phyloP scores from a whole-genome alignment of 352 stramenopile species.

The Globisporangium paddicum region DNA sequence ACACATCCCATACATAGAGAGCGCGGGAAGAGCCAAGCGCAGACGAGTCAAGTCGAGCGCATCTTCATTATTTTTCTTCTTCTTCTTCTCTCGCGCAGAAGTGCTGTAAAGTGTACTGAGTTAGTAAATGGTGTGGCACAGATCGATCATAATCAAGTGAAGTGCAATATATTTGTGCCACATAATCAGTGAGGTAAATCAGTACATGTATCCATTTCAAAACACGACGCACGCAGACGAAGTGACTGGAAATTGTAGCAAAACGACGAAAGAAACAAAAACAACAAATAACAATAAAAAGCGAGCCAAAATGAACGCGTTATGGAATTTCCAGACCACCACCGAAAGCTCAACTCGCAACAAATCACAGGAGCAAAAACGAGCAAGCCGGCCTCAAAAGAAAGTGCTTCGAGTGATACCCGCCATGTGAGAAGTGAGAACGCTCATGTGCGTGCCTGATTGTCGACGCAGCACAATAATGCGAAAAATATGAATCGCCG shows the following conservation, averaged over 20 bases:
- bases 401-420: background rate
- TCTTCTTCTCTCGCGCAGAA: background rate
- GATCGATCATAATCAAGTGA: background rate
- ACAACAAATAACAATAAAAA: too few relatives aligned
- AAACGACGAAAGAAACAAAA: too few relatives aligned
- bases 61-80: background rate
- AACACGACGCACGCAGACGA: background rate
- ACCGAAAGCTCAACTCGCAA: background rate
- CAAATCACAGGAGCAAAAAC: too few relatives aligned
- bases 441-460: background rate
- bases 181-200: background rate
- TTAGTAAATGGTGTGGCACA: background rate
- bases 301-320: background rate
- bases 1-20: background rate
- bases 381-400: background rate
- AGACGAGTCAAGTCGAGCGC: background rate
- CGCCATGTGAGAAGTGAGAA: background rate
- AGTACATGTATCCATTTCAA: background rate
- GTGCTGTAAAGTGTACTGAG: background rate
- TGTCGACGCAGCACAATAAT: background rate
- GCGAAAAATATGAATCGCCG: background rate
- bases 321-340: background rate
- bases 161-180: background rate
- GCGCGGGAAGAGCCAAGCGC: background rate
- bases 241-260: background rate